phyloP scores from a whole-genome alignment of 106 monocot genomes.

The Platanthera guangdongensis region DNA sequence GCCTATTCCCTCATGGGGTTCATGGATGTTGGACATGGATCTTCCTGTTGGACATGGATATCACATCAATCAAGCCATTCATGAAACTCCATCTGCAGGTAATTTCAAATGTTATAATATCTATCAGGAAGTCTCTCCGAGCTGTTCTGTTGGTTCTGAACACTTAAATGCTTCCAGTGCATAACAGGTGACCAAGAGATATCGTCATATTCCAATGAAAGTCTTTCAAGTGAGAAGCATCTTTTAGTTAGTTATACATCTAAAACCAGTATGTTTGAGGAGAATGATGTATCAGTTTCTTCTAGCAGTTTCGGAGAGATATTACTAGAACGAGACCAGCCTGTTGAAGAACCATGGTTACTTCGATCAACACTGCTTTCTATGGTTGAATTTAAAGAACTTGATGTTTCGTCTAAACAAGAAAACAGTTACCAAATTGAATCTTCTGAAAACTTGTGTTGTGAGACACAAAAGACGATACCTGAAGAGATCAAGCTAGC shows the following conservation, averaged over 20 bases:
- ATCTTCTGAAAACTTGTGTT: conserved; percentile 13
- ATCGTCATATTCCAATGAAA: conserved; percentile 28
- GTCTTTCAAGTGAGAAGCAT: conserved; percentile 5
- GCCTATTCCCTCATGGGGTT: conserved; percentile 54
- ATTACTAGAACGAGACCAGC: conserved; percentile 49
- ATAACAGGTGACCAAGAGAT: conserved; percentile 57
- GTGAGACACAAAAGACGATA: conserved; percentile 16
- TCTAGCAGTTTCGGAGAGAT: conserved; percentile 17
- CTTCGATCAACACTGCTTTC: conserved; percentile 30
- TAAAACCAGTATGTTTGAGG: not conserved
- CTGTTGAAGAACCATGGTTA: conserved; percentile 86
- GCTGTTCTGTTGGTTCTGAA: conserved; percentile 45
- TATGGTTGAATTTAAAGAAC: conserved; percentile 11
- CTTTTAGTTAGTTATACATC: conserved; percentile 7
- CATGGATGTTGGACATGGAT: conserved; percentile 49
- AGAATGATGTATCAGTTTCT: conserved; percentile 5
- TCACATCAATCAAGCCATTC: conserved; percentile 9
- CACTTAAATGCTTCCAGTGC: conserved; percentile 78
- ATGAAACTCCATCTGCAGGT: conserved; percentile 35
- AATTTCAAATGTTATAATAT: conserved; percentile 12
- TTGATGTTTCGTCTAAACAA: conserved; percentile 19
- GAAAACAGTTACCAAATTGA: conserved; percentile 21
- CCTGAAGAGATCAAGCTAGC: conserved; percentile 23
- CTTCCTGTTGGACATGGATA: conserved; percentile 4
- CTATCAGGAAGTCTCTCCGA: not conserved